Conservation (phyloP, 1,284 basidiomycete species). For the Retiboletus fuscus region DNA sequence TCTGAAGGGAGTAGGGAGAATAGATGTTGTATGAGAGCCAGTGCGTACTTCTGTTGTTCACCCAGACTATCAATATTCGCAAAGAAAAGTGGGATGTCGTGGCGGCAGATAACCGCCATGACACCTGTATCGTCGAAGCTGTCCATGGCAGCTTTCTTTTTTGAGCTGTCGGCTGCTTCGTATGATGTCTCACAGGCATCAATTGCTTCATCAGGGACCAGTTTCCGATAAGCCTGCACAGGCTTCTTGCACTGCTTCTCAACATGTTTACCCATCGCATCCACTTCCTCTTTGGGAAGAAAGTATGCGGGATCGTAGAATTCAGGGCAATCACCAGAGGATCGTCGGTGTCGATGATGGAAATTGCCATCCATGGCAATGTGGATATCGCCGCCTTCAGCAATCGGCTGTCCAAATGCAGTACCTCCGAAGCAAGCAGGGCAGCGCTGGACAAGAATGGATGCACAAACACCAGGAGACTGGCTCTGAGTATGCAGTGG, state of each 20-base stretch:
- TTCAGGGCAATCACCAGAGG: background rate
- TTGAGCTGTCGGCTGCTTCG: background rate
- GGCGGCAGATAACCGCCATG: background rate
- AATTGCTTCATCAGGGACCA: background rate
- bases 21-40: background rate
- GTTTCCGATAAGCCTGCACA: background rate
- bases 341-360: background rate
- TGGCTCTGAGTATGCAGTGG: background rate
- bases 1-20: background rate
- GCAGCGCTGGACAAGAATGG: background rate
- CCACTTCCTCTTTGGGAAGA: background rate
- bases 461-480: background rate
- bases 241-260: background rate
- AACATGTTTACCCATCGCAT: background rate
- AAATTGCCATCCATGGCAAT: no score
- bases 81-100: background rate
- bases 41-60: background rate
- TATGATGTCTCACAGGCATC: background rate
- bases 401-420: background rate
- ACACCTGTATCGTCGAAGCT: background rate
- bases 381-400: background rate
- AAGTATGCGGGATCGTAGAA: background rate
- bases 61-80: background rate
- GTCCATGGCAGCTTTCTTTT: background rate
- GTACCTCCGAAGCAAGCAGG: conserved; percentile 3